Evolutionary conservation across 805 yeast genomes (phyloP).

Genomic region (Candida maltosa): DNA sequence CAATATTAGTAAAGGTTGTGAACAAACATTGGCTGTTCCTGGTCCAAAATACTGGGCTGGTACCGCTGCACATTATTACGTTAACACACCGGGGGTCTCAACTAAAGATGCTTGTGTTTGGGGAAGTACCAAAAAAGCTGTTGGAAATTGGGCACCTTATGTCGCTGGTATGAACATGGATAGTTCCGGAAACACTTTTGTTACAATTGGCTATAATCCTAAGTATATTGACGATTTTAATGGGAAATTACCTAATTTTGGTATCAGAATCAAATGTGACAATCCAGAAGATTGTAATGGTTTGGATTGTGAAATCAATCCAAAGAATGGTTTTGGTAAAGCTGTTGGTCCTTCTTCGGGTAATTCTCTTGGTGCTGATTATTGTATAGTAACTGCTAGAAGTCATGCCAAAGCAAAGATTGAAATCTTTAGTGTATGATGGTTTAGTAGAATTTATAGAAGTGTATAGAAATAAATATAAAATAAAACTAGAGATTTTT

Average conservation of each 20-base stretch:
- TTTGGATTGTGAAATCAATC: constrained; percentile 80
- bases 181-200: constrained; percentile 62
- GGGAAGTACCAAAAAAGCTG: constrained; percentile 68
- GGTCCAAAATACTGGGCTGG: constrained; percentile 80
- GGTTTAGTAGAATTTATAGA: too few species aligned
- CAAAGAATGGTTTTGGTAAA: constrained; percentile 58
- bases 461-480: not conserved
- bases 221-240: constrained; percentile 67
- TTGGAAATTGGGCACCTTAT: constrained; percentile 92
- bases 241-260: constrained; percentile 58
- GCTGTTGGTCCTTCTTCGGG: constrained; percentile 45
- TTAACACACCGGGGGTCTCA: constrained; percentile 81
- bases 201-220: constrained; percentile 91
- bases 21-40: constrained; percentile 74
- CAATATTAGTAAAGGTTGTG: constrained; percentile 45
- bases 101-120: constrained; percentile 77
- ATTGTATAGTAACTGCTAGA: constrained; percentile 79
- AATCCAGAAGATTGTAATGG: constrained; percentile 69
- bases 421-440: constrained; percentile 56
- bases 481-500: too few species aligned
- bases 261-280: constrained; percentile 71
- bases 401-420: constrained; percentile 62
- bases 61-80: constrained; percentile 83
- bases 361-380: constrained; percentile 56
- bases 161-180: constrained; percentile 91